phyloP scores from a whole-genome alignment of 768 basidiomycete genomes.

The Cystobasidium onofrii region DNA sequence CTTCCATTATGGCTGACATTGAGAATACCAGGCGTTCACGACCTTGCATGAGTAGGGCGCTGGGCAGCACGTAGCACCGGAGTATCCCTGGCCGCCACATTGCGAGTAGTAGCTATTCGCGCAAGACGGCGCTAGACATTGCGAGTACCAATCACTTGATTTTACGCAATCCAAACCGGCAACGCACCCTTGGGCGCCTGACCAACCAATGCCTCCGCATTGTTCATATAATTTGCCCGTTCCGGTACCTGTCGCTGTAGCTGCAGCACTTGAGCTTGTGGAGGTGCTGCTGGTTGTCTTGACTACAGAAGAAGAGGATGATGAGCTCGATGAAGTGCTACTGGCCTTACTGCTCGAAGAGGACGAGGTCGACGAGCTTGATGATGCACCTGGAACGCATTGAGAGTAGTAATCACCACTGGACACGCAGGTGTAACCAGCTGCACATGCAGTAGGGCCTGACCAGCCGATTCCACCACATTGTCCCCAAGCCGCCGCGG shows the following conservation, averaged over 20 bases:
- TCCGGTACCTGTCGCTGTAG: neutral
- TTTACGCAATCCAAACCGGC: neutral
- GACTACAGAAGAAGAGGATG: neutral
- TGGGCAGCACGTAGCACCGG: neutral
- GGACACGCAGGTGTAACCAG: too few species aligned
- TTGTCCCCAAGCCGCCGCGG: too few species aligned
- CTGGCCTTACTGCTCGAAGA: neutral
- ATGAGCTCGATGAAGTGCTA: neutral
- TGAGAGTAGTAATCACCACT: too few species aligned
- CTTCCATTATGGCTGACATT: constrained; percentile 1
- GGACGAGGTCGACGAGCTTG: neutral
- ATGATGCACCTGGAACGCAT: too few species aligned
- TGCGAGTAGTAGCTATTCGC: constrained; percentile 1
- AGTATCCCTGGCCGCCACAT: neutral
- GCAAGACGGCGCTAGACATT: neutral
- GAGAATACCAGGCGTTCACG: neutral
- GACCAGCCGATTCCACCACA: too few species aligned
- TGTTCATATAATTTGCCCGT: neutral
- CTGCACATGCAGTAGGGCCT: too few species aligned
- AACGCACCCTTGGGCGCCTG: neutral
- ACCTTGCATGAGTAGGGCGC: neutral
- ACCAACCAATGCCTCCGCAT: neutral
- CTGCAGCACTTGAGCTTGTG: neutral
- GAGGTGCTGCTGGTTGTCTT: neutral
- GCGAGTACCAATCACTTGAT: constrained; percentile 6